Evolutionary conservation across 352 stramenopile species (phyloP).

Genomic region (Globisporangium polare): DNA sequence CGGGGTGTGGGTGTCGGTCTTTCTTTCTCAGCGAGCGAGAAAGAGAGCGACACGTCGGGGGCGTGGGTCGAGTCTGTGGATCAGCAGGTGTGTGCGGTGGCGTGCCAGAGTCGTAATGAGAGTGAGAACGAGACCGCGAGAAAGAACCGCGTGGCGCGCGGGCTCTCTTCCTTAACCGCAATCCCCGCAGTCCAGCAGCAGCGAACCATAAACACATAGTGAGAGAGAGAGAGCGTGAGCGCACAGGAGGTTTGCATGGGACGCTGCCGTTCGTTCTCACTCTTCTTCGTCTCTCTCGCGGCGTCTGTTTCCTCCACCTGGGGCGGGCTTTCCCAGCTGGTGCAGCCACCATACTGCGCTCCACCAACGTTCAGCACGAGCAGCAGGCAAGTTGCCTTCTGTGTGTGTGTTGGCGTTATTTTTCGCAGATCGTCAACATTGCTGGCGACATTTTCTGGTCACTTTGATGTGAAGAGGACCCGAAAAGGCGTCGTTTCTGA

Average conservation of each 20-base stretch:
- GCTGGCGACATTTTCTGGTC: no score
- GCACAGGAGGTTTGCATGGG: background rate
- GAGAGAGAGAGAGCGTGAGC: background rate
- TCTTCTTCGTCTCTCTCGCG: background rate
- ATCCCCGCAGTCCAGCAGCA: background rate
- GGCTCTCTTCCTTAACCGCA: background rate
- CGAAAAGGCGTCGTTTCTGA: no score
- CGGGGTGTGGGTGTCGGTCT: conserved; percentile 8
- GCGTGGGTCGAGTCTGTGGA: background rate
- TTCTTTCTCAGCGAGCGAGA: conserved; percentile 17
- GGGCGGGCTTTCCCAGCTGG: background rate
- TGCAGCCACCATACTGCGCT: conserved; percentile 3
- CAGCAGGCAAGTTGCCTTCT: no score
- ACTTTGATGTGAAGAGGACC: no score
- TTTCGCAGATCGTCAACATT: conserved; percentile 2
- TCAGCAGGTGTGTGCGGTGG: background rate
- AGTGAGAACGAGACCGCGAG: background rate
- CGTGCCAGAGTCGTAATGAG: conserved; percentile 3
- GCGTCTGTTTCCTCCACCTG: conserved; percentile 1
- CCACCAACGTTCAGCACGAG: no score
- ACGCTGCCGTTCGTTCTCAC: no score
- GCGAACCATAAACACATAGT: background rate
- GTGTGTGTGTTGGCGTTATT: background rate
- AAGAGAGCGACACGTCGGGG: background rate
- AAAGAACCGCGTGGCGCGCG: background rate